Percentiles rank a stretch among this genome's conserved stretches.
Conservation (phyloP, 129 eudicot species). For the Gnaphalium uliginosum region DNA sequence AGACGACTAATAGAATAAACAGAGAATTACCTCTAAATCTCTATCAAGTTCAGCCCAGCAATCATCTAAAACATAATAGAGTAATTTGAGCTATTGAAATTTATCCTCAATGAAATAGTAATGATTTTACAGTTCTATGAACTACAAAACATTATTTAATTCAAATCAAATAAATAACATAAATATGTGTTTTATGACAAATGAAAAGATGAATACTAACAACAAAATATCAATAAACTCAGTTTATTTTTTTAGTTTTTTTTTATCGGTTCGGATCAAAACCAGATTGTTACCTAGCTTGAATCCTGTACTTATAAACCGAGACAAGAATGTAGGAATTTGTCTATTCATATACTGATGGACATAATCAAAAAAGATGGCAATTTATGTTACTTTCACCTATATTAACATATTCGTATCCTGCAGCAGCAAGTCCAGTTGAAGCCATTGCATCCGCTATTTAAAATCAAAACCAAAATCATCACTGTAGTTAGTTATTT, state of each 20-base stretch:
- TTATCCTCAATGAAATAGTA: background rate
- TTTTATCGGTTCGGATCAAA: background rate
- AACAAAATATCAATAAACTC: background rate
- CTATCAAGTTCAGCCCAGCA: constrained; percentile 91
- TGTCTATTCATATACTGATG: too few relatives aligned
- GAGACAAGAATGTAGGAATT: too few relatives aligned
- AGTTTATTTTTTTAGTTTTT: background rate
- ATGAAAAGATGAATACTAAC: too few relatives aligned
- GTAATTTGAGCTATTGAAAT: background rate
- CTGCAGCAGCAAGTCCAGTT: constrained; percentile 70
- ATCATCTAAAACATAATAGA: constrained; percentile 55
- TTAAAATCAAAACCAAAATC: background rate
- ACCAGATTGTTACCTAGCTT: background rate
- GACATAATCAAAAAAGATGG: too few relatives aligned
- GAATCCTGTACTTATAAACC: background rate
- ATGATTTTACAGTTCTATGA: background rate
- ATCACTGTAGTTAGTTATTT: background rate
- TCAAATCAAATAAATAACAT: background rate
- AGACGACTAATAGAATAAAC: background rate
- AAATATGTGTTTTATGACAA: too few relatives aligned
- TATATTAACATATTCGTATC: constrained; percentile 67
- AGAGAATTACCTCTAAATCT: constrained; percentile 62
- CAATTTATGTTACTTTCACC: constrained; percentile 36
- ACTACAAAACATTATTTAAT: background rate
- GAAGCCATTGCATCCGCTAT: constrained; percentile 85